Evolutionary conservation across 1,139 yeast species (phyloP), one percentile per base, ranked within the genome.

Genomic region (Hemisphaericaspora subhashii): DNA sequence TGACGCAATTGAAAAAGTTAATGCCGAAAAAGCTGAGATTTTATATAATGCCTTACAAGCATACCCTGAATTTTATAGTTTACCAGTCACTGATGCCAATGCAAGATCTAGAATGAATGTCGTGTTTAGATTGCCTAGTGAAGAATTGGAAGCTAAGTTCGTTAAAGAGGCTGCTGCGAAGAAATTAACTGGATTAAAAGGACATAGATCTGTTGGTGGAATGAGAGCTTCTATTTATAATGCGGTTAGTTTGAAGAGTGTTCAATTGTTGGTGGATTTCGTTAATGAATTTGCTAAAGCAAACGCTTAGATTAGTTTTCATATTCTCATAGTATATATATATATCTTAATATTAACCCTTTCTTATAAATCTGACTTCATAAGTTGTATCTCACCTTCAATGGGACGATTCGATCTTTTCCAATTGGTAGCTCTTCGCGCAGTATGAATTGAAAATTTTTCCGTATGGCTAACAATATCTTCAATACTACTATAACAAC

Each of bases 131-230:
- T 64, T 88, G 36, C 77, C 79, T 27, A 78, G 72, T 27, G 71
- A 65, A 8, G 86, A 78, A 2, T 61, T 79, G 41, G 96, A 89
- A 54, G 73, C 74, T 3, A 67, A 74, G 47, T 90, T 90, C 64
- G 57, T 90, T 45, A 67, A 77, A 45, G 80, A 73, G 37, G 79
- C 77, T 18, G 76, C 66, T 31, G 70, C 58, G 29, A 70, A 68
- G 15, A 57, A 62, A 1, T 70, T 90, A 47, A 67, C 79, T 11
- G 98, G 97, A 3, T 73, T 92, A 54, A 88, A 90, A 66, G 98
- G 98, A 20, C 98, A 92, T 61, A 79, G 98, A 61, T 86, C 96
- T 8, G 98, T 92, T 35, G 98, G 98, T 35, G 98, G 98, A 28
- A 85, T 90, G 67, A 83, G 98, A 64, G 92, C 95, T 15, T 89